A percentile compares a stretch with the other conserved stretches of the same genome.
Evolutionary conservation across 345 rosid genomes (phyloP).

Genomic region (Eucalyptus erythrocorys): DNA sequence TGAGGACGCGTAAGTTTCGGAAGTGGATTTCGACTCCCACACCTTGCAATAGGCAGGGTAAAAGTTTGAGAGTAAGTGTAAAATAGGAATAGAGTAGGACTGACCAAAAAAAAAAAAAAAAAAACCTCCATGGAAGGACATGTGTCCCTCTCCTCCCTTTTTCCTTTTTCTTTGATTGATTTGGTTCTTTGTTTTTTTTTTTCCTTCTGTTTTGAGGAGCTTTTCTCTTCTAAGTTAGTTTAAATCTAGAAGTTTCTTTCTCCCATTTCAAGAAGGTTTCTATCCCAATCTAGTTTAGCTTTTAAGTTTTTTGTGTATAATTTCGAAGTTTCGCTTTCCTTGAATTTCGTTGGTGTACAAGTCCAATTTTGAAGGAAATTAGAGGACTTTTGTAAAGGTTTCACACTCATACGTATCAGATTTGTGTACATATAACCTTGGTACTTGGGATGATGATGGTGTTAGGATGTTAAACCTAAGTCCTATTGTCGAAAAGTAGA

Average conservation of each 20-base stretch:
- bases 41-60: no score
- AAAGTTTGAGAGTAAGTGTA: no score
- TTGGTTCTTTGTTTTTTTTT: background rate
- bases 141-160: rapidly evolving
- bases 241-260: background rate
- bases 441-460: rapidly evolving
- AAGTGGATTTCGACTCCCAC: no score
- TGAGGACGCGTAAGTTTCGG: no score
- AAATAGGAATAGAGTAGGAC: no score
- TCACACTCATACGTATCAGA: no score
- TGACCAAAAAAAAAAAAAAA: no score
- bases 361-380: no score
- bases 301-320: background rate
- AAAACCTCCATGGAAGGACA: background rate
- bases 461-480: background rate
- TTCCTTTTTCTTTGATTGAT: no score
- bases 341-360: no score
- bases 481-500: rapidly evolving
- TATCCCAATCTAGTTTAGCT: background rate
- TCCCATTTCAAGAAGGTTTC: background rate
- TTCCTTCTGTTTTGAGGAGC: rapidly evolving
- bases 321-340: background rate
- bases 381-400: no score
- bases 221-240: no score
- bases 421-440: background rate